Evolutionary conservation across 1,284 basidiomycete genomes (phyloP).

Genomic region (Uromyces viciae-fabae): DNA sequence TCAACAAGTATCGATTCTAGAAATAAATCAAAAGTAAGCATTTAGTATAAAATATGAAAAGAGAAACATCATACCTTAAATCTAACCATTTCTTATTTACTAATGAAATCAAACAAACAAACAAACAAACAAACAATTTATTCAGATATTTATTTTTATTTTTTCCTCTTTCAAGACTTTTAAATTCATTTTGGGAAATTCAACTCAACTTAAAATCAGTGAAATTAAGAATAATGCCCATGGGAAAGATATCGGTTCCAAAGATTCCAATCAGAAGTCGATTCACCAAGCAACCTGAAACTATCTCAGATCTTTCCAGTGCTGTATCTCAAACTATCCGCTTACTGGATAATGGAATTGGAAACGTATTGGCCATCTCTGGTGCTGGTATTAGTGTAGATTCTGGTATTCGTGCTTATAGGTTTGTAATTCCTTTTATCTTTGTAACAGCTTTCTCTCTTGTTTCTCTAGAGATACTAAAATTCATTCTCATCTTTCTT

Average conservation of each 20-base stretch:
- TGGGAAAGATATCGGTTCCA: conserved; percentile 12
- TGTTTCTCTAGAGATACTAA: neutral
- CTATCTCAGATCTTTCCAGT: conserved; percentile 8
- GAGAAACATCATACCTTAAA: neutral
- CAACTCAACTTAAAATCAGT: too few relatives aligned
- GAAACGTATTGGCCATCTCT: conserved; percentile 16
- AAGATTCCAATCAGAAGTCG: conserved; percentile 1
- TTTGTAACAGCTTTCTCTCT: neutral
- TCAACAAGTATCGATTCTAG: conserved; percentile 22
- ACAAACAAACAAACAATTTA: too few relatives aligned
- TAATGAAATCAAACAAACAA: too few relatives aligned
- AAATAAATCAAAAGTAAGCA: neutral
- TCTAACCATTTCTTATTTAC: neutral
- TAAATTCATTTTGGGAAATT: too few relatives aligned
- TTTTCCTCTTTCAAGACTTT: too few relatives aligned
- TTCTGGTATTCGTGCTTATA: conserved; percentile 54
- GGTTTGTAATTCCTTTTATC: conserved; percentile 33
- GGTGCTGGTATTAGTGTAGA: conserved; percentile 54
- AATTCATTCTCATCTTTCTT: neutral
- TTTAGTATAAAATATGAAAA: neutral
- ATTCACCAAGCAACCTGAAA: neutral
- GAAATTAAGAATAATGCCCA: too few relatives aligned
- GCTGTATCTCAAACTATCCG: neutral
- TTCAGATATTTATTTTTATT: too few relatives aligned
- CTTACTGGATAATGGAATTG: conserved; percentile 2